phyloP scores from a whole-genome alignment of 495 filamentous ascomycete genomes.

The Daldinia childiae region DNA sequence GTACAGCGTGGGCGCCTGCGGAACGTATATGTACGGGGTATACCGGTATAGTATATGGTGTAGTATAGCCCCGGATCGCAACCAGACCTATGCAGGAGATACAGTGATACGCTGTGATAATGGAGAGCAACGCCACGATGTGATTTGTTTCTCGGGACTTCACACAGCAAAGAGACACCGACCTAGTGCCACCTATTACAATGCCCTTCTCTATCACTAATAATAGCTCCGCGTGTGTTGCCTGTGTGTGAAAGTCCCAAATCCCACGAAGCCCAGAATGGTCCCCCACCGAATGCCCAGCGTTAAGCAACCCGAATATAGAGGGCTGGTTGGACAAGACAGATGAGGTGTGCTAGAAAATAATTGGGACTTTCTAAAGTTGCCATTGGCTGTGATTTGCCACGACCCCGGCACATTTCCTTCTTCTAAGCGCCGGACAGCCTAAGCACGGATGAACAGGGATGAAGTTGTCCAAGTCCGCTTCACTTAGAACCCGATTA shows the following conservation, averaged over 20 bases:
- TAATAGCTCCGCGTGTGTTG: constrained; percentile 49
- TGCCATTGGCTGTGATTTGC: constrained; percentile 35
- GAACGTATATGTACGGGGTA: constrained; percentile 55
- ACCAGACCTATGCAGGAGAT: constrained; percentile 33
- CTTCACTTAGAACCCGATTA: constrained; percentile 35
- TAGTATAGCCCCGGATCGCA: constrained; percentile 37
- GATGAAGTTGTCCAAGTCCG: constrained; percentile 19
- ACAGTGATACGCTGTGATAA: constrained; percentile 45
- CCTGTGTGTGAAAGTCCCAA: constrained; percentile 27
- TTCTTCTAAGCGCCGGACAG: constrained; percentile 45
- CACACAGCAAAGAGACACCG: constrained; percentile 33
- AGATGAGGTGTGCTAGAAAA: constrained; percentile 31
- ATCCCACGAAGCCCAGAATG: constrained; percentile 42
- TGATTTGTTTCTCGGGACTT: constrained; percentile 48
- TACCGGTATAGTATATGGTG: constrained; percentile 33
- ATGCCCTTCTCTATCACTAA: constrained; percentile 38
- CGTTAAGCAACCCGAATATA: constrained; percentile 49
- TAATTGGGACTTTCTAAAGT: constrained; percentile 28
- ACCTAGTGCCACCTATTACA: constrained; percentile 21
- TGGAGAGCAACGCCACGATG: constrained; percentile 36
- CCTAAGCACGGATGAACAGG: constrained; percentile 36
- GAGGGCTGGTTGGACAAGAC: constrained; percentile 53
- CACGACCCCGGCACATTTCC: constrained; percentile 33
- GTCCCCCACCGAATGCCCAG: constrained; percentile 41
- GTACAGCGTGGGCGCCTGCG: constrained; percentile 51